Base-by-base conservation (phyloP, 331 rosid genomes). In the Malus hybrid region DNA sequence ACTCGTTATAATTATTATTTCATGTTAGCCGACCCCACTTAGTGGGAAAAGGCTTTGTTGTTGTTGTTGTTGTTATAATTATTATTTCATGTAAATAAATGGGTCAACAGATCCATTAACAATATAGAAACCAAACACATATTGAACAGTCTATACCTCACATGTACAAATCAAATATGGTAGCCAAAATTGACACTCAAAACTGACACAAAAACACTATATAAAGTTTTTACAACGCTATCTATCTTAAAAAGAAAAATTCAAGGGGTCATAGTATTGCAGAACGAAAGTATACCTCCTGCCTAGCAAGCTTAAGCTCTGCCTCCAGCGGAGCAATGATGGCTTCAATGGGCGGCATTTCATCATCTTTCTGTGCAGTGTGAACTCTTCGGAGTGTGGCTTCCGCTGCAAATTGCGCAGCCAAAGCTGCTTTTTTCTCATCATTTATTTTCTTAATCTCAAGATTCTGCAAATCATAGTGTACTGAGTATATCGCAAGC, bases 331-430 rank as follows among this genome's bases (percentile, higher is more conserved):
- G 98, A 6, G 98, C 20, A 5, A 93, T 89, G 69, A 93, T 93
- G 82, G 98, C 98, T 80, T 93, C 98, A 76, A 93, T 93, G 29
- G 98, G 98, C 69, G 98, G 98, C 98, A 93, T 90, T 76, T 93
- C 98, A 80, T 93, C 96, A 65, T 93, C 98, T 74, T 89, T 93
- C 84, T 93, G 96, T 57, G 96, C 96, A 74, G 94, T 77, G 63
- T 93, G 97, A 12, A 93, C 97, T 84, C 97, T 85, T 82, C 97
- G 85, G 70, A 93, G 94, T 16, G 97, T 88, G 73, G 96, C 98
- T 85, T 93, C 98, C 42, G 95, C 96, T 46, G 98, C 96, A 87
- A 93, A 93, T 76, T 90, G 98, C 16, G 98, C 98, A 83, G 96
- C 93, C 89, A 86, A 67, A 56, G 98, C 88, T 74, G 88, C 90